These are phyloP conservation scores for Geranium rotundifolium DNA, from an alignment of 345 rosid species.

Conservation along the genomic window DNA sequence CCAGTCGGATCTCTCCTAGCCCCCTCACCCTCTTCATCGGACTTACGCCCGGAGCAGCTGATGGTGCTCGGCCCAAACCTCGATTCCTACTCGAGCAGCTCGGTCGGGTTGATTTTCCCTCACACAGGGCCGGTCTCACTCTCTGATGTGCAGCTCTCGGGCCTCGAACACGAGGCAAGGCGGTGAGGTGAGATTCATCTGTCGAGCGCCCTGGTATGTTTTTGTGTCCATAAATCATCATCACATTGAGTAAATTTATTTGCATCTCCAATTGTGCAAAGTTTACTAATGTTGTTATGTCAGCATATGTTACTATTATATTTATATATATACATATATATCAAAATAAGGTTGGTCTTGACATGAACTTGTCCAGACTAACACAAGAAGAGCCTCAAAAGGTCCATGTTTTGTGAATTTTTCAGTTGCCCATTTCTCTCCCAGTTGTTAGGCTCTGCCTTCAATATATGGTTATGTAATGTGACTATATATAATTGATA, in stretches of 20 bases:
- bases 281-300: neutral
- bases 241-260: neutral
- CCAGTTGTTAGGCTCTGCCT: neutral
- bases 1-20: constrained; percentile 58
- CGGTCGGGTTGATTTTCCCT: neutral
- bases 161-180: neutral
- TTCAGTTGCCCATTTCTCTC: no score
- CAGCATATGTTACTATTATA: neutral
- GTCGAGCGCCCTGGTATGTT: neutral
- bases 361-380: neutral
- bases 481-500: no score
- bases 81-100: neutral
- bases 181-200: neutral
- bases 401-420: neutral
- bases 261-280: neutral
- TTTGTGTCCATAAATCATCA: no score
- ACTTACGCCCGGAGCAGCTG: constrained; percentile 26
- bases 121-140: neutral
- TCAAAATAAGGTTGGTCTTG: neutral
- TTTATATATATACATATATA: no score
- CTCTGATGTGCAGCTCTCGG: neutral
- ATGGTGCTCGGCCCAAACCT: constrained; percentile 1
- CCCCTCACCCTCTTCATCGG: constrained; percentile 61
- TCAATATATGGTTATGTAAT: no score
- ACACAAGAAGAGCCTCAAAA: neutral